Percentiles rank a stretch among this genome's conserved stretches.
Conservation (phyloP, 2,329 filamentous ascomycete species). For the Cordyceps tenuipes region DNA sequence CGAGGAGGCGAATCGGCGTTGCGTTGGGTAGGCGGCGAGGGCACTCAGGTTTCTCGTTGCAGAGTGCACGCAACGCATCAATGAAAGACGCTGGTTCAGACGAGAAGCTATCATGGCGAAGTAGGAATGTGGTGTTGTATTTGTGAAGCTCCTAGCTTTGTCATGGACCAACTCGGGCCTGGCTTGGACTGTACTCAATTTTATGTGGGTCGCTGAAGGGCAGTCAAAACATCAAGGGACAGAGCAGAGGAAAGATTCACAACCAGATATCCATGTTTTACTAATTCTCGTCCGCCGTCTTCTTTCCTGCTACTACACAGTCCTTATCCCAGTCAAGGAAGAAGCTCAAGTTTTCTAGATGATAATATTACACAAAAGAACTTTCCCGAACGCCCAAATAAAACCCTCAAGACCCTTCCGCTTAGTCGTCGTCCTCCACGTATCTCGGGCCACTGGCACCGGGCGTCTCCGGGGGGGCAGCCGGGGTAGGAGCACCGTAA, state of each 20-base stretch:
- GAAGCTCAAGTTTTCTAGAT: background rate
- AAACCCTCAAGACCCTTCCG: background rate
- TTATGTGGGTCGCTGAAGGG: background rate
- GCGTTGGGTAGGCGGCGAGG: background rate
- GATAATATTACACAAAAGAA: constrained; percentile 8
- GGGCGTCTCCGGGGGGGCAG: constrained; percentile 50
- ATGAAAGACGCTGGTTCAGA: background rate
- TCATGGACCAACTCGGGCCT: background rate
- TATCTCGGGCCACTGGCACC: constrained; percentile 50
- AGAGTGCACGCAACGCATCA: background rate
- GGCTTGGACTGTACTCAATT: background rate
- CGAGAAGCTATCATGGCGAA: background rate
- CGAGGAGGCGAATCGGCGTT: background rate
- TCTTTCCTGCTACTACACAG: background rate
- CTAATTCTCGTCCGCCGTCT: background rate
- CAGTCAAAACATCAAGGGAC: no score
- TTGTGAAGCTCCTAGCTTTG: background rate
- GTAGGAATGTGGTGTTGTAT: background rate
- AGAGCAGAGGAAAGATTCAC: background rate
- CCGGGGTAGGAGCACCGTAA: constrained; percentile 51
- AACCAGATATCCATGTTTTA: background rate
- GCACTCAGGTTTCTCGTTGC: background rate
- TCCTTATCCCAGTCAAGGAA: background rate
- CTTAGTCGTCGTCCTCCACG: constrained; percentile 43
- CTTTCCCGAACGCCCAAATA: constrained; percentile 1